Conservation (phyloP, 768 basidiomycete species). For the Gloeophyllum trabeum region DNA sequence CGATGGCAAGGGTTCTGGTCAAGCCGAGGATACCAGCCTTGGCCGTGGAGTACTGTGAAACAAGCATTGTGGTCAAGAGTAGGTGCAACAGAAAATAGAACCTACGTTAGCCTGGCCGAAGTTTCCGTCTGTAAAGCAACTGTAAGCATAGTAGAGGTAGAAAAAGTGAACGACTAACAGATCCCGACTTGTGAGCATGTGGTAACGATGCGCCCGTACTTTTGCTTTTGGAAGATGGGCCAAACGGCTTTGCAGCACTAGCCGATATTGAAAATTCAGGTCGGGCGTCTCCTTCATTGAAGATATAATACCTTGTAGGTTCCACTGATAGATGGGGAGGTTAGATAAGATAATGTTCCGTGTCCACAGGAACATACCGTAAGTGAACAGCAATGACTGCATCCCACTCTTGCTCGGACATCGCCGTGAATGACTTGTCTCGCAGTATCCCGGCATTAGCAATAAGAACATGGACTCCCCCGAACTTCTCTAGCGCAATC, state of each 20-base stretch:
- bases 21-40: slow-evolving; percentile 89
- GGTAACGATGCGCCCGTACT: slow-evolving; percentile 90
- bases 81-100: too few relatives aligned
- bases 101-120: slow-evolving; percentile 87
- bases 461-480: slow-evolving; percentile 75
- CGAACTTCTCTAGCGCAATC: slow-evolving; percentile 77
- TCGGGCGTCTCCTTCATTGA: too few relatives aligned
- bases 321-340: slow-evolving; percentile 30
- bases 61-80: too few relatives aligned
- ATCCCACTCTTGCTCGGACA: slow-evolving; percentile 94
- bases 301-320: slow-evolving; percentile 66
- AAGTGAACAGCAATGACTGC: slow-evolving; percentile 82
- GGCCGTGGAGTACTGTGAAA: slow-evolving; percentile 79
- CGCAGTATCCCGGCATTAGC: slow-evolving; percentile 92
- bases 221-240: slow-evolving; percentile 95
- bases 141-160: too few relatives aligned
- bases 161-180: slow-evolving; percentile 39
- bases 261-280: too few relatives aligned
- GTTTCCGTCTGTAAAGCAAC: slow-evolving; percentile 67
- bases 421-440: slow-evolving; percentile 84
- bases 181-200: slow-evolving; percentile 92
- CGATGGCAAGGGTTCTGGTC: slow-evolving; percentile 82
- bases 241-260: slow-evolving; percentile 91
- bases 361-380: slow-evolving; percentile 20
- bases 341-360: slow-evolving; percentile 1